Conservation (phyloP, 331 rosid species). For the Quercus lobata region DNA sequence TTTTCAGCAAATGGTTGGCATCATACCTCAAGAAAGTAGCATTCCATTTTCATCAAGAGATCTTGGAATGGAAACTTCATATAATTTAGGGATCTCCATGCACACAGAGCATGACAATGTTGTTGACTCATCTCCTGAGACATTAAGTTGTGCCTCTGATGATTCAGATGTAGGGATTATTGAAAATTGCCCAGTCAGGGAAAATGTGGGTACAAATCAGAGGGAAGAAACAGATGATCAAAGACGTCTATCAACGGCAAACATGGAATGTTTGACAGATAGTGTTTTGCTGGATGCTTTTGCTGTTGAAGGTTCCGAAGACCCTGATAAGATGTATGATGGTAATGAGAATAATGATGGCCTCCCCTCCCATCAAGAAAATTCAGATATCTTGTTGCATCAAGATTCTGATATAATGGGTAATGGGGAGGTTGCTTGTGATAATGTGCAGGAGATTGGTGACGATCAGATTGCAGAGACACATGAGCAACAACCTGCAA, state of each 20-base stretch:
- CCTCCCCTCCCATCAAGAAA: conserved; percentile 20
- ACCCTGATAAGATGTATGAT: conserved; percentile 1
- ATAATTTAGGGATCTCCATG: conserved; percentile 30
- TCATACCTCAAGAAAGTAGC: conserved; percentile 47
- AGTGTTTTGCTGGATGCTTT: conserved; percentile 20
- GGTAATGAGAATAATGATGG: conserved; percentile 25
- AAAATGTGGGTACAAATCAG: conserved; percentile 31
- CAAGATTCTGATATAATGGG: conserved; percentile 17
- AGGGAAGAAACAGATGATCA: conserved; percentile 31
- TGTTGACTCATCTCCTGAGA: conserved; percentile 31
- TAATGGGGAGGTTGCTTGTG: conserved; percentile 12
- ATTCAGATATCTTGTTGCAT: conserved; percentile 5
- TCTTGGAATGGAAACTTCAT: conserved; percentile 32
- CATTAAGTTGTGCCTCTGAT: conserved; percentile 27
- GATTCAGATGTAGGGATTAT: conserved; percentile 42
- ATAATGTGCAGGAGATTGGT: conserved; percentile 27
- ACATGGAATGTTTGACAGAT: conserved; percentile 24
- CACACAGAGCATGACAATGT: conserved; percentile 26
- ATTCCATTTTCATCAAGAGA: conserved; percentile 40
- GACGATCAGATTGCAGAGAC: background rate
- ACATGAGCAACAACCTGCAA: conserved; percentile 18
- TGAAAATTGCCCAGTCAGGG: conserved; percentile 31
- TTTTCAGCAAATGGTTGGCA: conserved; percentile 51
- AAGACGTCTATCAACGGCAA: conserved; percentile 16
- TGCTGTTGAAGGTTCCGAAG: conserved; percentile 18